Base-by-base conservation (phyloP, 805 yeast species). In the Saturnispora gosingensis region DNA sequence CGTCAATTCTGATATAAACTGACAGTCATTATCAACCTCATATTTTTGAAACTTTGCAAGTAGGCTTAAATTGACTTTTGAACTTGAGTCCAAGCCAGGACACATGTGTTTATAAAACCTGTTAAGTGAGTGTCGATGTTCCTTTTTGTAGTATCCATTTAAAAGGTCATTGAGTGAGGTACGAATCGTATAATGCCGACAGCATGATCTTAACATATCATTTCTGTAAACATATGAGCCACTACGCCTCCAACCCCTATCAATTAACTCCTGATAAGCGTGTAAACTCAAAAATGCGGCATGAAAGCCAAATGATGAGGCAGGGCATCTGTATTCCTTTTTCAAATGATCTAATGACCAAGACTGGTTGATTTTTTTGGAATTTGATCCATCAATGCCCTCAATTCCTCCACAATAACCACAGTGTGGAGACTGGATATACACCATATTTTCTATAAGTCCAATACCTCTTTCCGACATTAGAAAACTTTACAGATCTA, bases 161-260 rank as follows among this genome's bases (percentile, higher is more conserved):
- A 72, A 70, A 57, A 82, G 72, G 48, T 58, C 49, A 25, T 61
- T 61, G 16, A 76, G 65, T 22, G 71, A 71, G 0, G 95, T 81
- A 49, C 97, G 65, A 16, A 89, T 86, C 0, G 96, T 83, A 63
- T 80, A 87, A 64, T 82, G 74, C 20, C 90, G 73, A 59, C 97
- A 89, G 62, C 97, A 89, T 42, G 80, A 79, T 39, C 89, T 66
- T 30, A 84, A 61, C 54, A 80, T 65, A 62, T 90, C 96, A 0
- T 86, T 80, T 59, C 75, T 71, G 51, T 76, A 66, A 22, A 66
- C 48, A 56, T 79, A 85, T 2, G 67, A 63, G 0, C 97, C 97
- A 32, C 93, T 84, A 50, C 97, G 70, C 63, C 95, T 77, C 61
- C 77, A 88, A 2, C 96, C 96, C 57, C 73, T 68, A 58, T 88